phyloP scores from a whole-genome alignment of 2,329 filamentous ascomycete genomes.

The Colletotrichum falcatum region DNA sequence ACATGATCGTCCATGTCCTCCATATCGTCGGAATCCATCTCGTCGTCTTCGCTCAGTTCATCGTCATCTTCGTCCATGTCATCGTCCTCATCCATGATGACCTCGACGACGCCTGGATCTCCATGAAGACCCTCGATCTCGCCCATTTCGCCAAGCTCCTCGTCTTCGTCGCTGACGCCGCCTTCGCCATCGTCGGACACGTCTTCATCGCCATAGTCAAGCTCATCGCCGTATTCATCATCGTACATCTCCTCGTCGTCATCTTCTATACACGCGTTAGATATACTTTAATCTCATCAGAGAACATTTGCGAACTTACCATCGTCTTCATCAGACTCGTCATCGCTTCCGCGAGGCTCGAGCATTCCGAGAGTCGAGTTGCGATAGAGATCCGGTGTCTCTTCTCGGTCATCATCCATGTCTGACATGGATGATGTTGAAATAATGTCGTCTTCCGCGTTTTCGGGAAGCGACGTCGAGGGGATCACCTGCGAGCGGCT shows the following conservation, averaged over 20 bases:
- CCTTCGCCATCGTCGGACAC: slow-evolving; percentile 83
- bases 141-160: slow-evolving; percentile 85
- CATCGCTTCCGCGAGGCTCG: slow-evolving; percentile 83
- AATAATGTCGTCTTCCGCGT: slow-evolving; percentile 86
- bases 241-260: slow-evolving; percentile 95
- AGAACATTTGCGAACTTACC: slow-evolving; percentile 52
- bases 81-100: slow-evolving; percentile 80
- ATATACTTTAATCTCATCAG: slow-evolving; percentile 25
- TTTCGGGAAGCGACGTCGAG: slow-evolving; percentile 71
- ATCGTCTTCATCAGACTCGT: slow-evolving; percentile 82
- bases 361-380: slow-evolving; percentile 97
- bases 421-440: slow-evolving; percentile 92
- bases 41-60: slow-evolving; percentile 64
- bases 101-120: slow-evolving; percentile 73
- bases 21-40: slow-evolving; percentile 61
- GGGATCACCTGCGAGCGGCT: slow-evolving; percentile 85
- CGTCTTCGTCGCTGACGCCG: slow-evolving; percentile 90
- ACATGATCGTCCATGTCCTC: slow-evolving; percentile 65
- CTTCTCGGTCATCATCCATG: slow-evolving; percentile 86
- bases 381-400: slow-evolving; percentile 96
- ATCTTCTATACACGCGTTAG: slow-evolving; percentile 53
- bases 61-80: slow-evolving; percentile 74
- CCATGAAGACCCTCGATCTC: slow-evolving; percentile 81
- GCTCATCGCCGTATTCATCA: slow-evolving; percentile 90
- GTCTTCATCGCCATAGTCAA: slow-evolving; percentile 89